Conservation (phyloP, 169 alveolate genomes). For the Plasmodium adleri region DNA sequence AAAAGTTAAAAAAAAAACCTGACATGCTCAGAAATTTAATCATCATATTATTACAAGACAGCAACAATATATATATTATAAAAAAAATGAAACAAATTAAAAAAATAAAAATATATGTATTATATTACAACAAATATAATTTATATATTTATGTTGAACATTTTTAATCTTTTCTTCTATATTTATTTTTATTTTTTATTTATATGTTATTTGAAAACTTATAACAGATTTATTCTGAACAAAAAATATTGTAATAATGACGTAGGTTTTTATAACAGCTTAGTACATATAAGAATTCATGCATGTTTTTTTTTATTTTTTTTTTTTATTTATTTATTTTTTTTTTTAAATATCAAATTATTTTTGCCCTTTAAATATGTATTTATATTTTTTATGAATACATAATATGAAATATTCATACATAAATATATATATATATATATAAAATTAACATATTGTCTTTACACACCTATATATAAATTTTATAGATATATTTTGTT, state of each 20-base stretch:
- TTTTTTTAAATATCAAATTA: constrained; percentile 2
- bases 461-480: constrained; percentile 9
- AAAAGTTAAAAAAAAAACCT: constrained; percentile 64
- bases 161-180: not conserved
- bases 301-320: constrained; percentile 30
- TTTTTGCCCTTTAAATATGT: constrained; percentile 3
- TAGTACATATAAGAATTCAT: constrained; percentile 16
- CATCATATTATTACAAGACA: constrained; percentile 15
- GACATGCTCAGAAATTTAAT: constrained; percentile 25
- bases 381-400: constrained; percentile 28
- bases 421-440: not conserved
- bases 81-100: constrained; percentile 11
- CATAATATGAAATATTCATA: constrained; percentile 8
- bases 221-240: constrained; percentile 71
- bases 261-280: constrained; percentile 13
- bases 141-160: constrained; percentile 22
- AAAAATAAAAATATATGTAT: constrained; percentile 4
- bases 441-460: not conserved
- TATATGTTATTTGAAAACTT: constrained; percentile 1
- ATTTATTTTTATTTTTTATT: constrained; percentile 5
- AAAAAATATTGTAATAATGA: constrained; percentile 6
- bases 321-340: not conserved
- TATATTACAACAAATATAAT: not conserved
- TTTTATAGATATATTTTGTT: no score
- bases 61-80: constrained; percentile 12